Evolutionary conservation across 1,139 yeast species (phyloP).

Genomic region (Debaryomyces coudertii): DNA sequence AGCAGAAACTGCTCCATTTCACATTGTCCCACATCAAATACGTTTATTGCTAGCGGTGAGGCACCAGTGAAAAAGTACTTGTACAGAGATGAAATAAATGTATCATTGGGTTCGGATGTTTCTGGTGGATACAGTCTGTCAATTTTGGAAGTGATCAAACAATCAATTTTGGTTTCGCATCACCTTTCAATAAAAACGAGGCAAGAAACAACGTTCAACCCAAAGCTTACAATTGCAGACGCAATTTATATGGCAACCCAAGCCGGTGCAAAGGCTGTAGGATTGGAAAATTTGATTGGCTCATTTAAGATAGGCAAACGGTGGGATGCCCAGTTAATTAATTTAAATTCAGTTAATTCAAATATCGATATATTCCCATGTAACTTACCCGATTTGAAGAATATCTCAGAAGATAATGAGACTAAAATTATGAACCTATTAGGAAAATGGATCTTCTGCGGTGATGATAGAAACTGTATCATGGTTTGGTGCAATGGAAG

Average conservation of each 20-base stretch:
- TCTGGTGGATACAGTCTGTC: conserved; percentile 91
- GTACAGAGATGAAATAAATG: conserved; percentile 67
- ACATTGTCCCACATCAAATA: conserved; percentile 93
- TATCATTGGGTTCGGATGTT: conserved; percentile 87
- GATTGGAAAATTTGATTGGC: conserved; percentile 62
- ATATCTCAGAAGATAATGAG: background rate
- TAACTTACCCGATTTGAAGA: conserved; percentile 44
- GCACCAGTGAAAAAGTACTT: conserved; percentile 75
- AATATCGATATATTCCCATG: conserved; percentile 76
- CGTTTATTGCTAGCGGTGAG: conserved; percentile 88
- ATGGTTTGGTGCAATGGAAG: conserved; percentile 86
- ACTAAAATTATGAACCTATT: conserved; percentile 54
- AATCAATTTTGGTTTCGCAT: conserved; percentile 81
- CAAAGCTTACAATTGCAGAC: conserved; percentile 66
- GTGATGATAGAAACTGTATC: conserved; percentile 86
- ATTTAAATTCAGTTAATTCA: conserved; percentile 53
- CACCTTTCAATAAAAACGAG: conserved; percentile 68
- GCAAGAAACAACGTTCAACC: conserved; percentile 25
- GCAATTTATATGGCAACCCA: conserved; percentile 80
- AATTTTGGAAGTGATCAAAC: conserved; percentile 73
- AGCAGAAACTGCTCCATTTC: conserved; percentile 69
- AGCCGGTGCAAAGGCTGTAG: conserved; percentile 87
- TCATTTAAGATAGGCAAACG: conserved; percentile 73
- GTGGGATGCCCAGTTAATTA: conserved; percentile 84
- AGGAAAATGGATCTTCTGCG: conserved; percentile 92